Evolutionary conservation across 257 asterid species (phyloP).

Genomic region (Forsythia suspensa): DNA sequence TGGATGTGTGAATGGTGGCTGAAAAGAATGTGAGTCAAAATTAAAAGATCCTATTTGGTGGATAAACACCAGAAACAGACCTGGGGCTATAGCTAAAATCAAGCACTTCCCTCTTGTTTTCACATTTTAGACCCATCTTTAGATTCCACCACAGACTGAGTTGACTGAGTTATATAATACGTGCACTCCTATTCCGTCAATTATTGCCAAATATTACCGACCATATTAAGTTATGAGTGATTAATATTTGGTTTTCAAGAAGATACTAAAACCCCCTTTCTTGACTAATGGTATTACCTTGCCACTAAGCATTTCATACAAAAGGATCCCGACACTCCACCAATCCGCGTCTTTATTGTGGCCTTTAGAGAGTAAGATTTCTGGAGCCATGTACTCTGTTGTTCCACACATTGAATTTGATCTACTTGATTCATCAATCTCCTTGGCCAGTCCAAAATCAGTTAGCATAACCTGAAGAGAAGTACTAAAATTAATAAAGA

Average conservation of each 20-base stretch:
- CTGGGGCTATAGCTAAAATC: not conserved
- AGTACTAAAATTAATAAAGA: slow-evolving; percentile 17
- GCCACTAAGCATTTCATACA: slow-evolving; percentile 90
- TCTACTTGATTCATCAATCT: slow-evolving; percentile 81
- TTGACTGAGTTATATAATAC: slow-evolving; percentile 1
- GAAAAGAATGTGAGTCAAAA: slow-evolving; percentile 20
- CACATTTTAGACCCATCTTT: not conserved
- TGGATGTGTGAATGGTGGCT: slow-evolving; percentile 86
- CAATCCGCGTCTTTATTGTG: slow-evolving; percentile 89
- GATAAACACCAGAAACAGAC: not conserved
- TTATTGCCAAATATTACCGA: not conserved
- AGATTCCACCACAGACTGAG: not conserved
- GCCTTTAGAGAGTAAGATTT: slow-evolving; percentile 73
- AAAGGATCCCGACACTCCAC: slow-evolving; percentile 93
- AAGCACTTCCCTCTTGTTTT: not conserved
- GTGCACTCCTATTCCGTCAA: not conserved
- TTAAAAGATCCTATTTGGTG: not conserved
- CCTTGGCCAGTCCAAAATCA: slow-evolving; percentile 94
- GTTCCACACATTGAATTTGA: slow-evolving; percentile 95
- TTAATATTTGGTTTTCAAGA: not conserved
- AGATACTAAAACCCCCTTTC: not conserved
- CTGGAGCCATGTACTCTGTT: slow-evolving; percentile 96
- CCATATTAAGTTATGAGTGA: not conserved
- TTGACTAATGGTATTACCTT: slow-evolving; percentile 47
- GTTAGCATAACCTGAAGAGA: slow-evolving; percentile 75